Base-by-base conservation (phyloP, 495 filamentous ascomycete genomes). In the Hyphodiscus hymeniophilus region DNA sequence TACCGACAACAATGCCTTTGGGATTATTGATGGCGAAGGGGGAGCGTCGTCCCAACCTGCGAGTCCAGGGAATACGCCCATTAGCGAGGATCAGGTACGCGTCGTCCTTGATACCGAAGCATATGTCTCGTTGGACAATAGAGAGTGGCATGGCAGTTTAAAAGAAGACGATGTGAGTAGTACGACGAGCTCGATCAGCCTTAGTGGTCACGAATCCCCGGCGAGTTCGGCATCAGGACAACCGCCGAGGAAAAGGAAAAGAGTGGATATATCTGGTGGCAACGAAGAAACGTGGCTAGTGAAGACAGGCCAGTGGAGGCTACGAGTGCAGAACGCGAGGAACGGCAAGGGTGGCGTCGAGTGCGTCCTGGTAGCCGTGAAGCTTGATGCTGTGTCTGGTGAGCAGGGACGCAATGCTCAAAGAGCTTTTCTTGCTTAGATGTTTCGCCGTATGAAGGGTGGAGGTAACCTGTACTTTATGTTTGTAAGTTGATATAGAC, bases 301-400 rank as follows among this genome's bases (percentile, higher is more conserved):
- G 11, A 77, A 72, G 38, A 82, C 69, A 15, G 89, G 84, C 1
- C 89, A 91, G 65, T 97, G 89, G 87, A 67, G 88, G 42, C 52
- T 95, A 45, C 69, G 78, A 15, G 80, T 95, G 18, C 55, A 50
- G 54, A 66, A 63, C 12, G 61, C 51, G 26, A 70, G 63, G 52
- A 63, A 67, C 51, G 65, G 64, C 53, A 70, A 76, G 63, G 32
- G 66, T 73, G 56, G 78, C 77, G 47, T 90, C 8, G 72, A 77
- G 59, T 77, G 73, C 46, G 73, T 89, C 39, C 64, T 97, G 24
- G 70, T 82, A 11, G 87, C 81, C 3, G 87, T 94, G 13, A 91
- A 89, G 65, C 45, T 97, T 31, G 86, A 95, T 47, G 84, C 83
- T 0, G 77, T 81, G 55, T 84, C 73, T 28, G 72, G 70, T 5